phyloP scores from a whole-genome alignment of 345 rosid genomes.

The Eutrema heterophyllum region DNA sequence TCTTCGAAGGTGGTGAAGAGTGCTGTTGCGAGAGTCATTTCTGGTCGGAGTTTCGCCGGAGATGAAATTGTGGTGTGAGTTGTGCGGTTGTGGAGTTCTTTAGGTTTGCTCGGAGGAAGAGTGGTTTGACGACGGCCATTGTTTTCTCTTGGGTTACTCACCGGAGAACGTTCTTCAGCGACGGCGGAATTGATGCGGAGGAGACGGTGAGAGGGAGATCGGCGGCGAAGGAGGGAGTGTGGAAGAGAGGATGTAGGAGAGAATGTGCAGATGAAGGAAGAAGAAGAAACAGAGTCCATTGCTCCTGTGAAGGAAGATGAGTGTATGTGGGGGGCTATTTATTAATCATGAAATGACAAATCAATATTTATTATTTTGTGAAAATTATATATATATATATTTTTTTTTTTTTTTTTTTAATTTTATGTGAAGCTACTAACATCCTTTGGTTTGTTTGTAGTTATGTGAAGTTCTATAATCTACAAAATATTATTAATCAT shows the following conservation, averaged over 20 bases:
- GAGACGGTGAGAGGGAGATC: constrained; percentile 3
- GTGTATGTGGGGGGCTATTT: constrained; percentile 26
- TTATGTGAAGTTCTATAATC: no score
- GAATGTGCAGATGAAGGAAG: constrained; percentile 24
- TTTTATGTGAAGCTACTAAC: constrained; percentile 2
- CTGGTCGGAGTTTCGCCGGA: constrained; percentile 8
- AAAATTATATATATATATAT: background rate
- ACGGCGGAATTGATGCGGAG: constrained; percentile 29
- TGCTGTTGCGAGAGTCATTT: constrained; percentile 3
- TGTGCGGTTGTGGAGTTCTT: background rate
- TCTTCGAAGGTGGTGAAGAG: constrained; percentile 29
- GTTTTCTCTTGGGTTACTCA: background rate
- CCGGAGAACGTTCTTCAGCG: constrained; percentile 22
- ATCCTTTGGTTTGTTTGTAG: constrained; percentile 2
- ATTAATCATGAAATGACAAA: background rate
- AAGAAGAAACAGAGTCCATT: constrained; percentile 35
- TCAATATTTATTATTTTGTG: background rate
- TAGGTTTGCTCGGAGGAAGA: background rate
- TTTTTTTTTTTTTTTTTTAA: no score
- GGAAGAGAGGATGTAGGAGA: background rate
- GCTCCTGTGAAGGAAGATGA: constrained; percentile 18
- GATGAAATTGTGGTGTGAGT: background rate
- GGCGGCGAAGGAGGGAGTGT: constrained; percentile 3
- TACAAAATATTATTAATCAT: constrained; percentile 1
- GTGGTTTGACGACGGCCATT: background rate